phyloP scores from a whole-genome alignment of 106 monocot species.

The Ottelia alismoides region DNA sequence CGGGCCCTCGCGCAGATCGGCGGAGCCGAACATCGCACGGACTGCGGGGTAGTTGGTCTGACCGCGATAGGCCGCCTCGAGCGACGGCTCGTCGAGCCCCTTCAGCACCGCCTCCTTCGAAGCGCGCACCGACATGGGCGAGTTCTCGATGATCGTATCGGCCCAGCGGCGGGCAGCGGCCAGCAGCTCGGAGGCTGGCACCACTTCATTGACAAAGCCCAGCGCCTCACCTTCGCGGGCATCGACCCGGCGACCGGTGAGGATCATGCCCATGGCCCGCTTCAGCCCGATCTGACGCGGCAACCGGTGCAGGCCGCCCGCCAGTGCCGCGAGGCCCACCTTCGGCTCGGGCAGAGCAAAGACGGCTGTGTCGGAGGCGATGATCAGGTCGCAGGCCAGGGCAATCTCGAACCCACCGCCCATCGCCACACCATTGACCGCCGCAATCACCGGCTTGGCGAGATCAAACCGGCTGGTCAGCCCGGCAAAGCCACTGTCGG shows the following conservation, averaged over 20 bases:
- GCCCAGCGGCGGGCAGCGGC: too few relatives aligned
- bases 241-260: background rate
- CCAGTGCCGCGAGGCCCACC: background rate
- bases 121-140: background rate
- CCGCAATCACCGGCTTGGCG: background rate
- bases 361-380: background rate
- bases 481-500: background rate
- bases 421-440: background rate
- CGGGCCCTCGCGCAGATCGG: background rate
- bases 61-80: background rate
- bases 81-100: background rate
- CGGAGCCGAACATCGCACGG: background rate
- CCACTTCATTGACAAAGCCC: background rate
- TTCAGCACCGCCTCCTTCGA: background rate
- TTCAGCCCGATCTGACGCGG: background rate
- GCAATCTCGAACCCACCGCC: background rate
- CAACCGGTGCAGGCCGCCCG: background rate
- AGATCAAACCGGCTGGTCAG: background rate
- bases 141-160: background rate
- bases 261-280: background rate
- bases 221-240: background rate
- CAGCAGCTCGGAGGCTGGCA: background rate
- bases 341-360: background rate
- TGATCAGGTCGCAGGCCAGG: background rate
- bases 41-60: background rate